Conservation (phyloP, 2,329 filamentous ascomycete genomes). For the Talaromyces verruculosus region DNA sequence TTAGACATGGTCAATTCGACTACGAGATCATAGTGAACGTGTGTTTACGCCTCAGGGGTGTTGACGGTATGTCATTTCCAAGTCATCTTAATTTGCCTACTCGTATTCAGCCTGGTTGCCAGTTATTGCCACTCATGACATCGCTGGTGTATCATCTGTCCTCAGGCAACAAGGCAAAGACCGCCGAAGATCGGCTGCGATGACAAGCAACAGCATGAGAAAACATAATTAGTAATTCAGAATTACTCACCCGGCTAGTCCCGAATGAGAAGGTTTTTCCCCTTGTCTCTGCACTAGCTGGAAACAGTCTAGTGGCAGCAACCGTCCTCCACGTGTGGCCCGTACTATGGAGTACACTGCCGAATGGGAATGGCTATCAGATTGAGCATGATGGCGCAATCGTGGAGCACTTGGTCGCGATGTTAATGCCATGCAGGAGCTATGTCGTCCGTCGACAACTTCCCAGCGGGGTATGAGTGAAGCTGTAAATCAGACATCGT, state of each 20-base stretch:
- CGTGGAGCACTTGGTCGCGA: slow-evolving; percentile 2
- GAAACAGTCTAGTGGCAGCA: neutral
- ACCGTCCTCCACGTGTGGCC: neutral
- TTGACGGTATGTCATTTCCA: neutral
- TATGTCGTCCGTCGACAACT: neutral
- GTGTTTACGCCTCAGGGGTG: neutral
- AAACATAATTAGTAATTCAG: neutral
- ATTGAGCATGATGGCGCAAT: neutral
- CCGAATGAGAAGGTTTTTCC: neutral
- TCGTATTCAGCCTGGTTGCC: neutral
- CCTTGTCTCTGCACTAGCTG: neutral
- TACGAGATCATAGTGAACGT: neutral
- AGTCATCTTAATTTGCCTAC: neutral
- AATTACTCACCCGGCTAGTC: neutral
- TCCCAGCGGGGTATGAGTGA: neutral
- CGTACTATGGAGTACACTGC: too few relatives aligned
- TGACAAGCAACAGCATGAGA: neutral
- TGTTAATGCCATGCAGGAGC: neutral
- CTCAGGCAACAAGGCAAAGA: neutral
- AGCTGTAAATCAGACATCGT: neutral
- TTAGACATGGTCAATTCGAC: neutral
- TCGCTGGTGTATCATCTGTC: neutral
- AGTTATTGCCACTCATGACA: slow-evolving; percentile 6
- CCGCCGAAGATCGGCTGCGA: slow-evolving; percentile 6
- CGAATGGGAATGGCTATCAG: neutral